Evolutionary conservation across 306 rosid species (phyloP).

Genomic region (Carpinus fangiana): DNA sequence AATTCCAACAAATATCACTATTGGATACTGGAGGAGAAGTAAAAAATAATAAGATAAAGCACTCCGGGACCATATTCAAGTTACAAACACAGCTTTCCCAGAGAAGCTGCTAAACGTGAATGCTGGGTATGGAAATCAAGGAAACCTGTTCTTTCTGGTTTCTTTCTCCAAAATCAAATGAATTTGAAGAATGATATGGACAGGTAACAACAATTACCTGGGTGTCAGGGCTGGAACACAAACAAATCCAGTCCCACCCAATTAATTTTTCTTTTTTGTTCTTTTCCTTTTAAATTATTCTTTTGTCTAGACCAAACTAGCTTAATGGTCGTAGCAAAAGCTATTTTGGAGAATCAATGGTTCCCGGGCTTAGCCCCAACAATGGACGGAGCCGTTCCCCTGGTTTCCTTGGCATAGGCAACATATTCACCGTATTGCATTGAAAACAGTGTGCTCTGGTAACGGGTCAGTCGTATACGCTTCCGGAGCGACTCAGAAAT

Average conservation of each 20-base stretch:
- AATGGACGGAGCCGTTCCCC: slow-evolving; percentile 63
- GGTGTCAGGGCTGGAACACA: slow-evolving; percentile 33
- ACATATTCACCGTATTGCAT: slow-evolving; percentile 79
- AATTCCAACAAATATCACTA: neutral
- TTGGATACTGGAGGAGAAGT: neutral
- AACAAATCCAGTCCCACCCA: slow-evolving; percentile 32
- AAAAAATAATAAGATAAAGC: neutral
- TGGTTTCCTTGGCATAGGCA: slow-evolving; percentile 54
- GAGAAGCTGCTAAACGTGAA: slow-evolving; percentile 17
- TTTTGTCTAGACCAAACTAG: slow-evolving; percentile 30
- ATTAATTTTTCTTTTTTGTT: slow-evolving; percentile 2
- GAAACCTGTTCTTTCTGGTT: slow-evolving; percentile 3
- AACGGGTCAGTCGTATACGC: slow-evolving; percentile 66
- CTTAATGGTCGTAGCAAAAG: slow-evolving; percentile 33
- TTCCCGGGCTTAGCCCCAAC: slow-evolving; percentile 55
- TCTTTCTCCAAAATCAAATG: slow-evolving; percentile 59
- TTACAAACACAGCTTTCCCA: neutral
- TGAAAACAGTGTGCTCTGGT: slow-evolving; percentile 82
- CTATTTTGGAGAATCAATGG: slow-evolving; percentile 34
- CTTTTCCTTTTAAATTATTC: slow-evolving; percentile 10
- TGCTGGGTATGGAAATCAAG: neutral
- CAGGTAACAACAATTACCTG: slow-evolving; percentile 32
- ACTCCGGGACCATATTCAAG: neutral
- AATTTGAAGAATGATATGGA: slow-evolving; percentile 49
- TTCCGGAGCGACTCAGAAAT: slow-evolving; percentile 68